Percentiles rank a stretch among this genome's conserved stretches.
Conservation (phyloP, 139 green algal genomes). For the Volvox reticuliferus region DNA sequence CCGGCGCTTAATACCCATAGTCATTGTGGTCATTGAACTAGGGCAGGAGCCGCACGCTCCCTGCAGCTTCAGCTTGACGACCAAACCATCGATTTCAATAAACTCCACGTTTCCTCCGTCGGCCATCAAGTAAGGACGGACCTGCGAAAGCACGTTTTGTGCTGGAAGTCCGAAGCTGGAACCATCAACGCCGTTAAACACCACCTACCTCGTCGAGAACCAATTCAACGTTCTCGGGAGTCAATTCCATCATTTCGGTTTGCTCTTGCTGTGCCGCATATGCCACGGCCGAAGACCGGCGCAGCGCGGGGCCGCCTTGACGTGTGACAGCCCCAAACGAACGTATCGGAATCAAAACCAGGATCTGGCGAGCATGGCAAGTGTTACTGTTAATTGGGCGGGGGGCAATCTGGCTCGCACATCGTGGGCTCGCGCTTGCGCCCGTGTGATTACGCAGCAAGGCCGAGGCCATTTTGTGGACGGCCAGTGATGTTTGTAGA, state of each 20-base stretch:
- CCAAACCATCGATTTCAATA: slow-evolving; percentile 96
- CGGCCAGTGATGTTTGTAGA: too few relatives aligned
- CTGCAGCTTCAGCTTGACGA: slow-evolving; percentile 91
- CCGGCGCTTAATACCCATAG: slow-evolving; percentile 97
- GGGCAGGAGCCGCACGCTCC: slow-evolving; percentile 97
- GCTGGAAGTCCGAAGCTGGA: too few relatives aligned
- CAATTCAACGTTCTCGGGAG: slow-evolving; percentile 96
- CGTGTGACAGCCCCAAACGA: neutral
- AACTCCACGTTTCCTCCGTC: slow-evolving; percentile 99
- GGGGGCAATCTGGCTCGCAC: neutral
- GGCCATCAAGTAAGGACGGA: slow-evolving; percentile 98
- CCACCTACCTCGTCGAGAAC: slow-evolving; percentile 95
- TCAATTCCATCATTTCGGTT: slow-evolving; percentile 89
- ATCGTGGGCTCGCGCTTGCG: slow-evolving; percentile 27
- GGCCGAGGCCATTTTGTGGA: neutral
- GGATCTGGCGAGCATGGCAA: neutral
- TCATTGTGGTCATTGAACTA: slow-evolving; percentile 95
- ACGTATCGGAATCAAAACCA: neutral
- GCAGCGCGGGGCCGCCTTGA: neutral
- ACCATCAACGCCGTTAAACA: neutral
- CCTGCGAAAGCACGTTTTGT: slow-evolving; percentile 55
- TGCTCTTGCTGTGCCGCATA: slow-evolving; percentile 30
- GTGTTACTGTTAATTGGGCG: too few relatives aligned
- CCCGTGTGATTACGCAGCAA: slow-evolving; percentile 1
- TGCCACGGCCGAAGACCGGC: neutral